Percentiles rank a stretch among this genome's conserved stretches.
phyloP scores from a whole-genome alignment of 2,329 filamentous ascomycete genomes.

The Zelopaecilomyces penicillatus region DNA sequence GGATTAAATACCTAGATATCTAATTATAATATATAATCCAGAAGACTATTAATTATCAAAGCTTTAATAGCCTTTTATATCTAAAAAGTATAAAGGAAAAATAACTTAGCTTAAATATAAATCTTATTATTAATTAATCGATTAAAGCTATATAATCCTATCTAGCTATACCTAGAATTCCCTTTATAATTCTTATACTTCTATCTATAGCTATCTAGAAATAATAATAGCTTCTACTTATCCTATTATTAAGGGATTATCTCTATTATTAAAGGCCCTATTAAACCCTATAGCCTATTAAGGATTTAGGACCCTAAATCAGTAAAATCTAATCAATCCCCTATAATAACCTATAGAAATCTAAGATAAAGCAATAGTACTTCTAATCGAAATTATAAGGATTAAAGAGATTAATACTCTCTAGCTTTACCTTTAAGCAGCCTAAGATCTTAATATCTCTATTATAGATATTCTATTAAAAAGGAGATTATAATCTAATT shows the following conservation, averaged over 20 bases:
- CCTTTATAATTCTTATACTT: neutral
- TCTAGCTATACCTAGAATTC: slow-evolving; percentile 7
- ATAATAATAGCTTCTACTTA: neutral
- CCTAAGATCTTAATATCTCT: too few species aligned
- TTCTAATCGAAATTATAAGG: neutral
- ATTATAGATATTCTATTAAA: too few species aligned
- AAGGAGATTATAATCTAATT: too few species aligned
- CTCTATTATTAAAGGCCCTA: neutral
- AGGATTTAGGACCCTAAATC: neutral
- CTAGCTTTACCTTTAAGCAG: too few species aligned
- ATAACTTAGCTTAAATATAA: too few species aligned
- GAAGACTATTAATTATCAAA: too few species aligned
- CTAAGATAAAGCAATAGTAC: neutral
- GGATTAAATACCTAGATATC: too few species aligned
- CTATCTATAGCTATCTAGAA: slow-evolving; percentile 1
- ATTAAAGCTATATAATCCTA: slow-evolving; percentile 1
- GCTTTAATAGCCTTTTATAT: too few species aligned
- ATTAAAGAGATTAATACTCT: too few species aligned
- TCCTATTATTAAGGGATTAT: slow-evolving; percentile 1
- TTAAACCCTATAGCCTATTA: neutral
- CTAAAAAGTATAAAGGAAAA: too few species aligned
- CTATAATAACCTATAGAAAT: neutral
- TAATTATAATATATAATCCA: too few species aligned
- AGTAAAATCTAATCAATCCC: neutral
- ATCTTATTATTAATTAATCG: neutral